Conservation (phyloP, 2,329 filamentous ascomycete species). For the Paraphaeosphaeria sporulosa region DNA sequence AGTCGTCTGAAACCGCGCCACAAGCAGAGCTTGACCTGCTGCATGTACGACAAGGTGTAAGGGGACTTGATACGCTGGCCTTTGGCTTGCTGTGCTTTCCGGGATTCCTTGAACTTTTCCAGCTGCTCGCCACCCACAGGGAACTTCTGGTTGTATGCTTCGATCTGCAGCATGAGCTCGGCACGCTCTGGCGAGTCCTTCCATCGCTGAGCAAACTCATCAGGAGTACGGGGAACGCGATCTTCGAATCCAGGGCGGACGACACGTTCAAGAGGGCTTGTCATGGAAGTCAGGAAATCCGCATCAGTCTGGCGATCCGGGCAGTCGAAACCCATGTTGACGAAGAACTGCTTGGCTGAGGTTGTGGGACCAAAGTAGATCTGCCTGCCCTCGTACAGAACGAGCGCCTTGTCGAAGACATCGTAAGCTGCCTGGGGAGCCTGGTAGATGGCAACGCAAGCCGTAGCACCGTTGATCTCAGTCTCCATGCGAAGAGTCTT, state of each 20-base stretch:
- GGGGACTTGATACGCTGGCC: conserved; percentile 72
- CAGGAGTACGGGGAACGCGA: conserved; percentile 57
- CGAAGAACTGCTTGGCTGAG: conserved; percentile 72
- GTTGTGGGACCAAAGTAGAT: conserved; percentile 73
- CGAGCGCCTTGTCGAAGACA: conserved; percentile 72
- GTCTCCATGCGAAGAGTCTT: conserved; percentile 73
- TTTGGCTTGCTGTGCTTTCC: conserved; percentile 57
- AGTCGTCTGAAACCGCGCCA: conserved; percentile 82
- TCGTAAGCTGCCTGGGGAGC: conserved; percentile 74
- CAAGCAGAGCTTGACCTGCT: conserved; percentile 82
- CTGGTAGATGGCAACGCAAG: conserved; percentile 78
- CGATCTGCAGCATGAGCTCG: conserved; percentile 54
- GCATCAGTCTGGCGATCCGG: conserved; percentile 75
- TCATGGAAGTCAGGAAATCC: conserved; percentile 81
- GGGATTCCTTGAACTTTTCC: conserved; percentile 56
- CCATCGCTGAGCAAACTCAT: conserved; percentile 62
- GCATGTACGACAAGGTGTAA: conserved; percentile 78
- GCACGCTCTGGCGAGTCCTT: conserved; percentile 60
- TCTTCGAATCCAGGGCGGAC: conserved; percentile 54
- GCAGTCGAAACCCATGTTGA: conserved; percentile 75
- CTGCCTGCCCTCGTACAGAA: conserved; percentile 73
- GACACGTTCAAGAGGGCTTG: conserved; percentile 57
- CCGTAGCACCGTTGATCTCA: conserved; percentile 71
- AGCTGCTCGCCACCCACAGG: conserved; percentile 55
- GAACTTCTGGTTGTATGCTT: conserved; percentile 56